Base-by-base conservation (phyloP, 176 grass and related monocot genomes). In the Carex pumila region DNA sequence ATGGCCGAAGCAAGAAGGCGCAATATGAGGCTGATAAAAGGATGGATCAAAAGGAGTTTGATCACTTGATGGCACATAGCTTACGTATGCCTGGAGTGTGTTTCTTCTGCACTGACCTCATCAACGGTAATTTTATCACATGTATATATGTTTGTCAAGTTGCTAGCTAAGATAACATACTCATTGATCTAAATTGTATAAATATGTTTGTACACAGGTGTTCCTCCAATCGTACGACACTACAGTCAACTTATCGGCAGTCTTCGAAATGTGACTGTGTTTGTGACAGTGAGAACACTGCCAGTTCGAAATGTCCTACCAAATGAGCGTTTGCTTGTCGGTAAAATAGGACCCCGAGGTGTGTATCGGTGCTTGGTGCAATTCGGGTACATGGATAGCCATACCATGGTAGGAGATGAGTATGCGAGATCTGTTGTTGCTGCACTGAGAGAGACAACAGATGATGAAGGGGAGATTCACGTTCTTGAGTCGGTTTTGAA, bases 351-450 rank as follows among this genome's bases (percentile, higher is more conserved):
- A 29, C 85, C 87, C 3, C 60, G 52, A 18, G 93, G 90, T 84
- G 90, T 92, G 79, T 95, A 92, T 29, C 82, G 93, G 58, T 95
- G 93, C 85, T 77, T 95, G 75, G 90, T 92, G 12, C 93, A 92
- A 71, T 95, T 89, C 81, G 93, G 93, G 15, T 95, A 95, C 81
- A 95, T 89, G 90, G 93, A 95, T 81, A 91, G 22, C 6, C 90
- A 92, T 5, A 89, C 70, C 21, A 92, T 92, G 83, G 88, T 87
- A 36, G 93, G 84, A n/a, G 87, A 92, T 34, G 93, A 95, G 10
- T 92, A 89, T 31, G 68, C 84, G 63, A 83, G 52, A 86, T 91
- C 87, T n/a, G 83, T 91, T 13, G 71, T 95, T 64, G 49, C 82
- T 34, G 84, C 90, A 2, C 85, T 95, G 1, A 92, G 87, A 79